A percentile compares a stretch with the other conserved stretches of the same genome.
These are phyloP conservation scores for Tuber melanosporum DNA, from an alignment of 495 filamentous ascomycete species.

Conservation along the genomic window DNA sequence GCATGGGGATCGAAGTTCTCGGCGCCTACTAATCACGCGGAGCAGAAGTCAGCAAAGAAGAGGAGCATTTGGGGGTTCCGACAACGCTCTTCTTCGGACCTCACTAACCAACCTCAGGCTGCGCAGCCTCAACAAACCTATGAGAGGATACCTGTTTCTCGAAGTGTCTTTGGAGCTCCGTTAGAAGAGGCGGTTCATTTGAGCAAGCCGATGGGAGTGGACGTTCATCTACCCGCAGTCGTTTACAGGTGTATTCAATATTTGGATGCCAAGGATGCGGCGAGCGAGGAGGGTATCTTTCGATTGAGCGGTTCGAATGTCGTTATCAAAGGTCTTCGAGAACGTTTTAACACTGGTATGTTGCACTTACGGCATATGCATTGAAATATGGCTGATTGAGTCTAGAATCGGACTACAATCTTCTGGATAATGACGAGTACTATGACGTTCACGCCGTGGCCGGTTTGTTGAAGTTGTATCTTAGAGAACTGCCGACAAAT, in stretches of 20 bases:
- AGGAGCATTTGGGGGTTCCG: slow-evolving; percentile 93
- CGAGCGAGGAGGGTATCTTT: slow-evolving; percentile 90
- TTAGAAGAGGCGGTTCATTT: slow-evolving; percentile 79
- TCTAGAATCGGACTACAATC: slow-evolving; percentile 79
- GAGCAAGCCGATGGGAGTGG: slow-evolving; percentile 63
- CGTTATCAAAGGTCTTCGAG: slow-evolving; percentile 81
- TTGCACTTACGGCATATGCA: slow-evolving; percentile 49
- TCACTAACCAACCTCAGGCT: slow-evolving; percentile 39
- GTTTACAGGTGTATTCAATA: slow-evolving; percentile 97
- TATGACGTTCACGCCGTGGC: slow-evolving; percentile 96
- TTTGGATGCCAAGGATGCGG: slow-evolving; percentile 73
- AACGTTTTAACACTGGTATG: slow-evolving; percentile 86
- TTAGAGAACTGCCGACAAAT: slow-evolving; percentile 82
- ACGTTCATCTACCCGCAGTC: slow-evolving; percentile 77
- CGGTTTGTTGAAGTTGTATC: slow-evolving; percentile 85
- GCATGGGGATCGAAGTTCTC: slow-evolving; percentile 59
- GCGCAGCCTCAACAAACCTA: slow-evolving; percentile 19
- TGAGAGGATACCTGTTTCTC: slow-evolving; percentile 34
- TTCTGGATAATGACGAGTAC: slow-evolving; percentile 73
- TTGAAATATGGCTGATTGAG: slow-evolving; percentile 14
- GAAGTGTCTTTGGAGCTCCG: slow-evolving; percentile 70
- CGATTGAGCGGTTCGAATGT: slow-evolving; percentile 89
- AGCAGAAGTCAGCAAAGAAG: slow-evolving; percentile 76
- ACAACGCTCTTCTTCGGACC: slow-evolving; percentile 57
- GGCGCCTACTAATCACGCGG: slow-evolving; percentile 42